Conservation (phyloP, 768 basidiomycete genomes). For the Fomitopsis pulvina region DNA sequence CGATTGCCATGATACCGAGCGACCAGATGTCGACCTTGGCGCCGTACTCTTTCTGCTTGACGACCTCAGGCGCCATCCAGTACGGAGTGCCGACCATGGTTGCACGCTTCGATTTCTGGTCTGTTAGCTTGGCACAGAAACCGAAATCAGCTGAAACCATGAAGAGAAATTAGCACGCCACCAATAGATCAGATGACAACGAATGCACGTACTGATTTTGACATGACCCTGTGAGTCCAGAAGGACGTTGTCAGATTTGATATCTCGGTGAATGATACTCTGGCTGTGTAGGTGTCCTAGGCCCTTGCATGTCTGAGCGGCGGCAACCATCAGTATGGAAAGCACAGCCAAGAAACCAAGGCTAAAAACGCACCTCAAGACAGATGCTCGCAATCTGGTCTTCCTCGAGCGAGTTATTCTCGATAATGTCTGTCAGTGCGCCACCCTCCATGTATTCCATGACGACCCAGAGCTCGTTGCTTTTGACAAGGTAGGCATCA, state of each 20-base stretch:
- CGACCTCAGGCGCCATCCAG: constrained; percentile 99
- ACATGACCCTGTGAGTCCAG: constrained; percentile 89
- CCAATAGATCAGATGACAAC: neutral
- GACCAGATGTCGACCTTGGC: constrained; percentile 98
- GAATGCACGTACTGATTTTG: constrained; percentile 80
- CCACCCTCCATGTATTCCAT: constrained; percentile 99
- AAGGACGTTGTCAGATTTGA: constrained; percentile 95
- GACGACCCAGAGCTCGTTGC: constrained; percentile 90
- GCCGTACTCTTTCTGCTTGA: constrained; percentile 95
- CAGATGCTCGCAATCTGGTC: constrained; percentile 92
- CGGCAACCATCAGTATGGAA: neutral
- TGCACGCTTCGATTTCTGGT: constrained; percentile 93
- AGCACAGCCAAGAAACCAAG: constrained; percentile 4
- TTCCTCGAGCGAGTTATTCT: constrained; percentile 92
- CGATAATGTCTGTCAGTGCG: constrained; percentile 94
- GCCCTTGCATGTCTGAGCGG: constrained; percentile 83
- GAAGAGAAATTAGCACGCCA: constrained; percentile 2
- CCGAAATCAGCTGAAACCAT: constrained; percentile 95
- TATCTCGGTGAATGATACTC: constrained; percentile 94
- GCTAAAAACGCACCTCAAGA: constrained; percentile 61
- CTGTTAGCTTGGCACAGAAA: constrained; percentile 93
- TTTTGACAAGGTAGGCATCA: constrained; percentile 84
- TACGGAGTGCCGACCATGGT: constrained; percentile 99
- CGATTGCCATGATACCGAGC: constrained; percentile 96
- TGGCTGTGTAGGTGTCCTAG: constrained; percentile 89